phyloP scores from a whole-genome alignment of 345 rosid species.

The Eucalyptus globulus region DNA sequence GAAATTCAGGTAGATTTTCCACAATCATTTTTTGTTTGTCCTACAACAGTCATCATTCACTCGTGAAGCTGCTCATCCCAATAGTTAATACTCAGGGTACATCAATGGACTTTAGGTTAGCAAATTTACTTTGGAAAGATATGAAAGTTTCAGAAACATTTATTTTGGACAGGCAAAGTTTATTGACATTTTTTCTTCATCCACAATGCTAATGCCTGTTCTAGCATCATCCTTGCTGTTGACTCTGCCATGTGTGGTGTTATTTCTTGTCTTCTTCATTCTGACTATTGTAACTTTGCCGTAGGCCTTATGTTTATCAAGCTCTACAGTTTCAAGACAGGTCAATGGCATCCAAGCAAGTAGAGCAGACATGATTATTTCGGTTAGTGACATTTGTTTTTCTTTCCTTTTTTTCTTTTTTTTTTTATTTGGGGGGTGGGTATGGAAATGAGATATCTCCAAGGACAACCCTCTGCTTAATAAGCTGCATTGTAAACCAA shows the following conservation, averaged over 20 bases:
- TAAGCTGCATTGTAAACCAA: background rate
- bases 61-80: background rate
- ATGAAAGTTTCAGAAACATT: background rate
- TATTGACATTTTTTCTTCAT: background rate
- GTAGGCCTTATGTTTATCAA: constrained; percentile 72
- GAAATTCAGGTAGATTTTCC: constrained; percentile 70
- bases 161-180: background rate
- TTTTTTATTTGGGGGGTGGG: background rate
- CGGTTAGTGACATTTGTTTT: constrained; percentile 24
- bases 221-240: background rate
- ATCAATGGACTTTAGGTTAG: background rate
- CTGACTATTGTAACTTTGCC: background rate
- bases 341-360: constrained; percentile 68
- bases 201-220: background rate
- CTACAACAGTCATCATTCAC: background rate
- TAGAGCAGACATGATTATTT: constrained; percentile 91
- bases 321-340: constrained; percentile 59
- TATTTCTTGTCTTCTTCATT: background rate
- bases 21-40: background rate
- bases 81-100: background rate
- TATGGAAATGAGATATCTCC: background rate
- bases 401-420: background rate
- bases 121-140: background rate
- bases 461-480: background rate
- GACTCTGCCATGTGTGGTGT: background rate